phyloP scores from a whole-genome alignment of 768 basidiomycete species.

The Calocybe cyanea region DNA sequence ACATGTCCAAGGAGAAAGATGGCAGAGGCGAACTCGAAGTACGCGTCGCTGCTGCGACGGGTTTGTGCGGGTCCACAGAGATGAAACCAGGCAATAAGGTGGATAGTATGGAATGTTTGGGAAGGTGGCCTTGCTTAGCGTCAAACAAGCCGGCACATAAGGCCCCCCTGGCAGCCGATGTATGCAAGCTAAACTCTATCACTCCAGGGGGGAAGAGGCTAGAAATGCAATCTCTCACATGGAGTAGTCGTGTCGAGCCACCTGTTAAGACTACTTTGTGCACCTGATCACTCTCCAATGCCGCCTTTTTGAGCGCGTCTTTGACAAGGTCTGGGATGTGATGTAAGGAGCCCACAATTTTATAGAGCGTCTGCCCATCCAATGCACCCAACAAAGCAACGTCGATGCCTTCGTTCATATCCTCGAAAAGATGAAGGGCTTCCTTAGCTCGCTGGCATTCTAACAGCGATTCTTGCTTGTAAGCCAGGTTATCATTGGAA shows the following conservation, averaged over 20 bases:
- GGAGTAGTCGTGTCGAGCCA: background rate
- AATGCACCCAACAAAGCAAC: background rate
- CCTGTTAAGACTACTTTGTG: background rate
- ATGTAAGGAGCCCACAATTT: background rate
- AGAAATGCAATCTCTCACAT: background rate
- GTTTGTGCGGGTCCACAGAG: too few species aligned
- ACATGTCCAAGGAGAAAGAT: too few species aligned
- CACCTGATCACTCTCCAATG: background rate
- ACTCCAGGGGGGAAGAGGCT: background rate
- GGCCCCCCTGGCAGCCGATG: background rate
- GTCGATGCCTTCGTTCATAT: background rate
- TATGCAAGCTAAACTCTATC: background rate
- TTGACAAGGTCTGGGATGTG: conserved; percentile 2
- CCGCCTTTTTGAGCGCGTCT: background rate
- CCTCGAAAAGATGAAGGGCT: background rate
- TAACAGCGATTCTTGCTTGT: background rate
- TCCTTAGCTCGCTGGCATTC: background rate
- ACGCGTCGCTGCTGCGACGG: too few species aligned
- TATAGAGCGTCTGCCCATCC: background rate
- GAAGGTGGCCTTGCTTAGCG: too few species aligned
- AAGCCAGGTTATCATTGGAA: background rate
- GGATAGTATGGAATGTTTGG: too few species aligned
- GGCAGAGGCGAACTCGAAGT: too few species aligned
- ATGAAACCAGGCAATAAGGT: too few species aligned
- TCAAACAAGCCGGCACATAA: too few species aligned